These are phyloP conservation scores for Suillus bovinus DNA, from an alignment of 768 basidiomycete genomes.

Conservation along the genomic window DNA sequence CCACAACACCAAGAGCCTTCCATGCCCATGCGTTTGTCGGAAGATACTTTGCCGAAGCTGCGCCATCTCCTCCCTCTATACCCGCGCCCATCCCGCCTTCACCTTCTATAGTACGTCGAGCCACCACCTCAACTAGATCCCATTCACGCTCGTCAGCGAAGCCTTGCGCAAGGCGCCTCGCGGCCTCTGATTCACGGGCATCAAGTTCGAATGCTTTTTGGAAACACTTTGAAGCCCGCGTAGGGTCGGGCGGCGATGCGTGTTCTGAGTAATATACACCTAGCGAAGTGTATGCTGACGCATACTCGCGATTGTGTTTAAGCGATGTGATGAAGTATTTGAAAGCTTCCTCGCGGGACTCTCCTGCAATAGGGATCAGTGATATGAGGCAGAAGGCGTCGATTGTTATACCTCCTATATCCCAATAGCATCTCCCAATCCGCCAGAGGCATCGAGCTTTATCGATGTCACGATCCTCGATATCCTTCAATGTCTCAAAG, in stretches of 20 bases:
- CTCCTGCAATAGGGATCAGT: conserved; percentile 34
- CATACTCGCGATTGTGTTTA: conserved; percentile 72
- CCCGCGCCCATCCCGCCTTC: conserved; percentile 79
- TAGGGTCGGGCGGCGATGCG: conserved; percentile 71
- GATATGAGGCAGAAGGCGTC: background rate
- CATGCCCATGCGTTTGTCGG: conserved; percentile 95
- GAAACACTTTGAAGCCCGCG: conserved; percentile 91
- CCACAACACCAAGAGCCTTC: conserved; percentile 93
- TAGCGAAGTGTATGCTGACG: conserved; percentile 91
- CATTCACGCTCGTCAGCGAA: conserved; percentile 94
- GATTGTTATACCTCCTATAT: conserved; percentile 53
- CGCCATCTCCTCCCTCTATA: conserved; percentile 43
- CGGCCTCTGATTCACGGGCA: conserved; percentile 83
- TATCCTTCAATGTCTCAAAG: conserved; percentile 41
- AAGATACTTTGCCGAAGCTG: conserved; percentile 49
- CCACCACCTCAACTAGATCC: conserved; percentile 95
- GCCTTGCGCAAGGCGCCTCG: conserved; percentile 77
- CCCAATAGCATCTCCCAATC: conserved; percentile 76
- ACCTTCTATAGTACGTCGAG: conserved; percentile 88
- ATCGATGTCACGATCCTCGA: conserved; percentile 53
- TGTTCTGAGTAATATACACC: conserved; percentile 85
- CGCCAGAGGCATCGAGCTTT: conserved; percentile 84
- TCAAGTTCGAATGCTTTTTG: conserved; percentile 99
- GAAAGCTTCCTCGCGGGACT: conserved; percentile 66
- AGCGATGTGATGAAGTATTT: conserved; percentile 77